Percentiles rank a stretch among this genome's conserved stretches.
These are phyloP conservation scores for Gynochthodes officinalis DNA, from an alignment of 257 asterid species.

Conservation along the genomic window DNA sequence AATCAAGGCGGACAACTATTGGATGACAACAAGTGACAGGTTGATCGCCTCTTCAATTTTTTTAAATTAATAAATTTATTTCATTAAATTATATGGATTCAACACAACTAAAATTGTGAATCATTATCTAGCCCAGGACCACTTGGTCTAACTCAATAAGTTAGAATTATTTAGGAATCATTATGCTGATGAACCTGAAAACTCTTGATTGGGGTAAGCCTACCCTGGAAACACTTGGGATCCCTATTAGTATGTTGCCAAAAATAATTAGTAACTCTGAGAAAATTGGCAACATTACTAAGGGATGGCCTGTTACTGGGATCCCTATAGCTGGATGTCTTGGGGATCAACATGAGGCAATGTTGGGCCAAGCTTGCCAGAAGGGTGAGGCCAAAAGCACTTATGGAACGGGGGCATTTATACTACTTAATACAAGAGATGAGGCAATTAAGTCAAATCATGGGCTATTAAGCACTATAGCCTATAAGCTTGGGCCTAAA, in stretches of 20 bases:
- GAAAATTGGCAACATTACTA: conserved; percentile 56
- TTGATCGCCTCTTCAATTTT: no score
- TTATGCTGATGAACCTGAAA: conserved; percentile 85
- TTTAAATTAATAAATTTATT: no score
- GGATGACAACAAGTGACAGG: no score
- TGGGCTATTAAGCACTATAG: conserved; percentile 79
- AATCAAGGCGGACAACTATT: no score
- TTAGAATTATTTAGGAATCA: no score
- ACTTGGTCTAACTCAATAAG: no score
- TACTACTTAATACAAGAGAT: conserved; percentile 76
- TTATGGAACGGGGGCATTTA: conserved; percentile 90
- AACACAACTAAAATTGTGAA: no score
- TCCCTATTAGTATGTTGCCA: conserved; percentile 56
- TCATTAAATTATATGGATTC: no score
- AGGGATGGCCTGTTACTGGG: conserved; percentile 80
- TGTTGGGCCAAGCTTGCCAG: conserved; percentile 85
- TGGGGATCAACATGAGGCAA: conserved; percentile 96
- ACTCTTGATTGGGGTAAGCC: conserved; percentile 78
- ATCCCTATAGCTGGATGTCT: conserved; percentile 87
- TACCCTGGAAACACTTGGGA: conserved; percentile 43
- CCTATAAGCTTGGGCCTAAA: conserved; percentile 81
- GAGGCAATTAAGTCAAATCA: conserved; percentile 57
- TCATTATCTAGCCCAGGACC: no score
- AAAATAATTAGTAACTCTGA: conserved; percentile 77
- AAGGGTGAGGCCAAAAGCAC: conserved; percentile 97